phyloP scores from a whole-genome alignment of 2,329 filamentous ascomycete genomes.

The Mollisia scopiformis region DNA sequence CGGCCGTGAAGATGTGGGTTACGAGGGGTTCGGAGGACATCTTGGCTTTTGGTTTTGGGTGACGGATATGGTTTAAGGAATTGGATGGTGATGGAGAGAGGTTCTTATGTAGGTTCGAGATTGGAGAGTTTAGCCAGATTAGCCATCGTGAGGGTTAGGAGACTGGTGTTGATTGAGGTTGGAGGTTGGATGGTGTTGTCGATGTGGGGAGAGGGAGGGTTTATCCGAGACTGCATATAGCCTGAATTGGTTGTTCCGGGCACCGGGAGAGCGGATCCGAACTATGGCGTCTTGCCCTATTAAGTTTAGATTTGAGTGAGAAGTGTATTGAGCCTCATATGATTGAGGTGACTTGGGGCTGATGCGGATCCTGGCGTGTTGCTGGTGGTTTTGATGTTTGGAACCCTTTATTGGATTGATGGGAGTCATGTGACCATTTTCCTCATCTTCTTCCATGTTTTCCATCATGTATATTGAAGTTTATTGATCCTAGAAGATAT shows the following conservation, averaged over 20 bases:
- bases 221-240: not conserved
- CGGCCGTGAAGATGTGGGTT: constrained; percentile 76
- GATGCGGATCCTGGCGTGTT: no score
- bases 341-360: not conserved
- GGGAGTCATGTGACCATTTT: no score
- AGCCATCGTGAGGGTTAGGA: not conserved
- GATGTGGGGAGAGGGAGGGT: not conserved
- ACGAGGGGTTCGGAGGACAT: constrained; percentile 57
- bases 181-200: not conserved
- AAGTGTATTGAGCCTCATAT: not conserved
- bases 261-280: not conserved
- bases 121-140: not conserved
- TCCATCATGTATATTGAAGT: no score
- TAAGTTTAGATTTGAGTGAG: not conserved
- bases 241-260: constrained; percentile 1
- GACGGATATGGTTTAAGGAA: not conserved
- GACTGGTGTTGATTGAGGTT: not conserved
- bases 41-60: not conserved
- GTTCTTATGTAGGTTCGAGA: not conserved
- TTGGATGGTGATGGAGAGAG: not conserved
- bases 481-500: no score
- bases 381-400: no score
- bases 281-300: not conserved
- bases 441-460: no score
- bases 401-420: no score